Base-by-base conservation (phyloP, 805 yeast genomes). In the Isabelozyma gotoi region DNA sequence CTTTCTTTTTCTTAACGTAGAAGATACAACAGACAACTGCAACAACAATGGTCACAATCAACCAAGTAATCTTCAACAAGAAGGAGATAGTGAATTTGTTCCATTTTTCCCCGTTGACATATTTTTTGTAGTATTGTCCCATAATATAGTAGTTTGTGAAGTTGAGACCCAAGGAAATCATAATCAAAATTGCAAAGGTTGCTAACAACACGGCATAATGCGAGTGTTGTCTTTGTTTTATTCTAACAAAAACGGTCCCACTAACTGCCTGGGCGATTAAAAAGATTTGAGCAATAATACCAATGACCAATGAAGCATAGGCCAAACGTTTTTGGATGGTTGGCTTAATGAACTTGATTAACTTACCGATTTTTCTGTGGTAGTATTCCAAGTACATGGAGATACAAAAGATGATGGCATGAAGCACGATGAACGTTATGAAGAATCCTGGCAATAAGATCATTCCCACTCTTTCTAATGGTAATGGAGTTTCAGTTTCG, bases 81-180 rank as follows among this genome's bases (percentile, higher is more conserved):
- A 59, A 59, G 5, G 62, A 57, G 41, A 55, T 57, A 38, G 59
- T 59, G 48, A 59, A 59, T 39, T 59, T 59, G 47, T 59, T 59
- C 62, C 62, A 59, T 39, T 46, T 51, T 33, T 58, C 62, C 3
- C 64, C 62, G 38, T 59, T 59, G 34, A 58, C 64, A 39, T 57
- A 59, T 40, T 56, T 54, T n/a, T 47, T 47, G 45, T 56, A 58
- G 45, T 58, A 59, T 40, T 57, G 60, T 16, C 64, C 64, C 64
- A 59, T 57, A 41, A 59, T 57, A 45, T 57, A 59, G 40, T 59
- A 59, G 39, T 59, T 59, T 42, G 55, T 50, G 43, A 59, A 59
- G 48, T 59, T 59, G 33, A 59, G 49, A 2, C 58, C 56, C 33
- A 59, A 50, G 3, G 62, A 56, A 2, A 57, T 40, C 56, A 59